Percentiles rank a stretch among this genome's conserved stretches.
Conservation (phyloP, 2,329 filamentous ascomycete genomes). For the Truncatella angustata region DNA sequence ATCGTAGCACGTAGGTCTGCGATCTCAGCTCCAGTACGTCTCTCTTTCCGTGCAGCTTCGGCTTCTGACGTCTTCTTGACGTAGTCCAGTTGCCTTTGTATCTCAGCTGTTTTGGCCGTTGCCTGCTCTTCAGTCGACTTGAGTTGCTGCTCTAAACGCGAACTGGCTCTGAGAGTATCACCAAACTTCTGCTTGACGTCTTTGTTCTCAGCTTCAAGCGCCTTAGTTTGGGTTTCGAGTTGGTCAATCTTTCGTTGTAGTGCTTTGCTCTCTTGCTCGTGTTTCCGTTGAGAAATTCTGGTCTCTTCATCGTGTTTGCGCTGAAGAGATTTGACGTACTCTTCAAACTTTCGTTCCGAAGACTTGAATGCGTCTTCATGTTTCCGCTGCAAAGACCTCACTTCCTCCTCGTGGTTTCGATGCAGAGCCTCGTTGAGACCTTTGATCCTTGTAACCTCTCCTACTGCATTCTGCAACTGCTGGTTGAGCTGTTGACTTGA, state of each 20-base stretch:
- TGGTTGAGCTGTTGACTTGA: conserved; percentile 34
- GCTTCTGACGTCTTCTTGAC: conserved; percentile 44
- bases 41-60: conserved; percentile 27
- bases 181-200: conserved; percentile 24
- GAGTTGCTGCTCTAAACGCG: background rate
- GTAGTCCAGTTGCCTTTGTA: conserved; percentile 41
- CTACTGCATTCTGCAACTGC: conserved; percentile 70
- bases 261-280: background rate
- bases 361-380: conserved; percentile 1
- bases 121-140: conserved; percentile 24
- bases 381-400: conserved; percentile 39
- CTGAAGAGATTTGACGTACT: background rate
- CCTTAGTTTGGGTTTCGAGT: background rate
- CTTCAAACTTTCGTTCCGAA: background rate
- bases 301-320: conserved; percentile 3
- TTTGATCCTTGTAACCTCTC: conserved; percentile 59
- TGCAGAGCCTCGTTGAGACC: conserved; percentile 70
- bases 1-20: conserved; percentile 36
- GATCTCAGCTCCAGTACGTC: conserved; percentile 28
- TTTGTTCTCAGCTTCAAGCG: conserved; percentile 19
- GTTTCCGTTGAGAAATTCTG: background rate
- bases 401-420: conserved; percentile 65
- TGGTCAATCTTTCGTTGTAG: conserved; percentile 1
- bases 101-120: conserved; percentile 31
- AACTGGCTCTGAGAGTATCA: conserved; percentile 11